Evolutionary conservation across 1,284 basidiomycete genomes (phyloP).

Genomic region (Ustilago vetiveriae): DNA sequence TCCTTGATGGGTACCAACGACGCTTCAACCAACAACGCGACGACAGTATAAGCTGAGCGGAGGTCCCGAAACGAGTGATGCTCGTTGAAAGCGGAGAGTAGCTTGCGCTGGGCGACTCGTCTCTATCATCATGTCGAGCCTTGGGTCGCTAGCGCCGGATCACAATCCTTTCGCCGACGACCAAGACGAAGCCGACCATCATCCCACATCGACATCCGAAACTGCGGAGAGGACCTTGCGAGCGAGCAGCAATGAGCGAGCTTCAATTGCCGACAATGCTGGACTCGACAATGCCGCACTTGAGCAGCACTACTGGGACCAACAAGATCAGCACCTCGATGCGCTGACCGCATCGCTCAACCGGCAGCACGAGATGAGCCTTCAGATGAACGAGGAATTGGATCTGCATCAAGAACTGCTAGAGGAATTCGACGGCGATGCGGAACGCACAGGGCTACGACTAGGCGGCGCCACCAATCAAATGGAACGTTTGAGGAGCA

Average conservation of each 20-base stretch:
- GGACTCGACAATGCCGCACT: slow-evolving; percentile 21
- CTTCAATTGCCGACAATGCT: slow-evolving; percentile 12
- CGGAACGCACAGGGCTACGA: slow-evolving; percentile 52
- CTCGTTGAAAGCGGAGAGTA: background rate
- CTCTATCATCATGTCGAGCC: slow-evolving; percentile 19
- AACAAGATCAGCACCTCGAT: slow-evolving; percentile 62
- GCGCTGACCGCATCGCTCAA: slow-evolving; percentile 53
- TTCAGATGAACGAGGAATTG: slow-evolving; percentile 66
- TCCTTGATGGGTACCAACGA: no score
- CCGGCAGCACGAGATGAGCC: slow-evolving; percentile 59
- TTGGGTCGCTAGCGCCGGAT: slow-evolving; percentile 17
- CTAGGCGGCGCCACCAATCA: slow-evolving; percentile 54
- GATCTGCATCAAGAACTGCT: slow-evolving; percentile 60
- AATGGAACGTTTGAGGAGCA: slow-evolving; percentile 52
- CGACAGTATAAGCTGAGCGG: background rate
- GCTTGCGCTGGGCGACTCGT: background rate
- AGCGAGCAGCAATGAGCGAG: background rate
- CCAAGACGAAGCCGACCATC: slow-evolving; percentile 1
- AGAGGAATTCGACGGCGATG: slow-evolving; percentile 53
- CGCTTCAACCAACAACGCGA: background rate
- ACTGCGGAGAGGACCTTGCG: background rate
- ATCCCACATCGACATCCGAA: background rate
- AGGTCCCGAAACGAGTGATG: background rate
- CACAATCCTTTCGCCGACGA: slow-evolving; percentile 44
- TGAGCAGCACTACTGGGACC: slow-evolving; percentile 47